Percentiles rank a stretch among this genome's conserved stretches.
These are phyloP conservation scores for Coprinellus aureogranulatus DNA, from an alignment of 768 basidiomycete genomes.

Conservation along the genomic window DNA sequence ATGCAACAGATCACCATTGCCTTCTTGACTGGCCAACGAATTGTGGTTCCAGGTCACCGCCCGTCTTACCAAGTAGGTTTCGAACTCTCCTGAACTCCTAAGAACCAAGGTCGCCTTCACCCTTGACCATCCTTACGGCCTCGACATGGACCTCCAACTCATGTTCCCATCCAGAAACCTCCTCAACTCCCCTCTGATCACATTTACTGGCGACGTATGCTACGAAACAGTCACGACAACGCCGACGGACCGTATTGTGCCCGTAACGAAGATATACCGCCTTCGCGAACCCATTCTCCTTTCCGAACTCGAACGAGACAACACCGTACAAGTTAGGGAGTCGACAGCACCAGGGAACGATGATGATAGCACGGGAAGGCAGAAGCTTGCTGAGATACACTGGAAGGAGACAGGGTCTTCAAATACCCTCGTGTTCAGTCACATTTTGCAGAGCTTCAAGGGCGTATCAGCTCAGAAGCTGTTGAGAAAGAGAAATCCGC, in stretches of 20 bases:
- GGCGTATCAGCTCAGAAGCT: background rate
- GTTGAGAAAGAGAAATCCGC: background rate
- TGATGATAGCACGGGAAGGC: background rate
- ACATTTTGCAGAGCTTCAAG: background rate
- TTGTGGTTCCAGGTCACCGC: no score
- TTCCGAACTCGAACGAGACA: background rate
- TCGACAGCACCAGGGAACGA: background rate
- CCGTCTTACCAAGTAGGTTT: no score
- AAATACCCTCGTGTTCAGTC: background rate
- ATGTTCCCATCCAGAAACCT: background rate
- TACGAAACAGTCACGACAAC: background rate
- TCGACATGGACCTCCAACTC: conserved; percentile 16
- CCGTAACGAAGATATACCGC: background rate
- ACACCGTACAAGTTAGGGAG: background rate
- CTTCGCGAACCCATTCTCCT: no score
- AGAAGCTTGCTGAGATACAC: background rate
- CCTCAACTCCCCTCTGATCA: background rate
- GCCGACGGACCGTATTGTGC: background rate
- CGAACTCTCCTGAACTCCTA: no score
- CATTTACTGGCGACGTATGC: background rate
- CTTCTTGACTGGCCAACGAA: no score
- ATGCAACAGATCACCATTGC: no score
- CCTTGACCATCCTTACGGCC: no score
- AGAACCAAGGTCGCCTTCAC: no score
- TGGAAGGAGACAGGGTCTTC: background rate